These are phyloP conservation scores for Dactylonectria macrodidyma DNA, from an alignment of 2,329 filamentous ascomycete genomes.

Conservation along the genomic window DNA sequence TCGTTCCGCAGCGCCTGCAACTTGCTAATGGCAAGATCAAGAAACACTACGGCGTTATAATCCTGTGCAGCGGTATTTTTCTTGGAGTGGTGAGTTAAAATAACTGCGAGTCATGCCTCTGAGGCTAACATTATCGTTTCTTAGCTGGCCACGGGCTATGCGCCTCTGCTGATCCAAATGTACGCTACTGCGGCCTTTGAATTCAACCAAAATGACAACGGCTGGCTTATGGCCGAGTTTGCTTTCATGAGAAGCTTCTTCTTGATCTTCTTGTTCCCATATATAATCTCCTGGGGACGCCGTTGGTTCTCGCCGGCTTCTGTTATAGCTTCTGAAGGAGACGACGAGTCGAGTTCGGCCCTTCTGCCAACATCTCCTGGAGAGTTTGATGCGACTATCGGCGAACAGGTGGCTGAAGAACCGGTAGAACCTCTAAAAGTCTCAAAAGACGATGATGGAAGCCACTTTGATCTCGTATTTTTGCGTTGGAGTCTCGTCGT, in stretches of 20 bases:
- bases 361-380: constrained; percentile 56
- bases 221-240: constrained; percentile 70
- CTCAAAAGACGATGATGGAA: constrained; percentile 61
- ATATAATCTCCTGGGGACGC: constrained; percentile 64
- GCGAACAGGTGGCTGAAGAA: constrained; percentile 61
- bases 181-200: constrained; percentile 70
- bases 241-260: constrained; percentile 69
- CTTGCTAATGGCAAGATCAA: constrained; percentile 64
- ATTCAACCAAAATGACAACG: constrained; percentile 70
- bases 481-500: constrained; percentile 75
- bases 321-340: constrained; percentile 20
- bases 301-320: constrained; percentile 24
- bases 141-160: constrained; percentile 76
- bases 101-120: neutral
- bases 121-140: constrained; percentile 1
- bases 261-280: constrained; percentile 68
- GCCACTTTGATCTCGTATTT: constrained; percentile 77
- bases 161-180: constrained; percentile 73
- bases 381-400: constrained; percentile 58
- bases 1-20: constrained; percentile 70
- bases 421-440: constrained; percentile 53
- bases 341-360: constrained; percentile 27
- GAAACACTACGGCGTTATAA: constrained; percentile 73
- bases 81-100: constrained; percentile 68
- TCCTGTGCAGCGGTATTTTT: constrained; percentile 77